These are phyloP conservation scores for Trametes cinnabarina DNA, from an alignment of 768 basidiomycete genomes.

Conservation along the genomic window DNA sequence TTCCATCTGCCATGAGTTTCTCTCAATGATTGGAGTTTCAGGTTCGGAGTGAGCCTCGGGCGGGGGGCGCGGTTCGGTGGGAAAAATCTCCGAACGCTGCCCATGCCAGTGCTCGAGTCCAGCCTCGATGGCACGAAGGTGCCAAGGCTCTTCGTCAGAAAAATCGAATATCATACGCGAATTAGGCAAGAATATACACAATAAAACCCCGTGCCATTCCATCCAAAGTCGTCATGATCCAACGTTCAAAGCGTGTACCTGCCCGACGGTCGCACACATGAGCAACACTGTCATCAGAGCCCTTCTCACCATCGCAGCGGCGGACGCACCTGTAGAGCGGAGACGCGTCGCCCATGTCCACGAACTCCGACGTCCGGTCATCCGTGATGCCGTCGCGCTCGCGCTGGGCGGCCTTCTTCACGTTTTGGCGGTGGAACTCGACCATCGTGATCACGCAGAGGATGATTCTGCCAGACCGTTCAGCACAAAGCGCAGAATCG, in stretches of 20 bases:
- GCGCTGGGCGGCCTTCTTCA: slow-evolving; percentile 34
- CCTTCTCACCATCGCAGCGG: neutral
- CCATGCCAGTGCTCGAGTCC: too few relatives aligned
- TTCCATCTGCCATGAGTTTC: too few relatives aligned
- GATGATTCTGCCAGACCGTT: slow-evolving; percentile 35
- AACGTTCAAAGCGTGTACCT: neutral
- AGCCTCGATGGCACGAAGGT: too few relatives aligned
- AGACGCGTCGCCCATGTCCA: slow-evolving; percentile 50
- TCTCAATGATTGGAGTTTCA: too few relatives aligned
- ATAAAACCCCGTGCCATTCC: too few relatives aligned
- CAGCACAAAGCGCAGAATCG: slow-evolving; percentile 22
- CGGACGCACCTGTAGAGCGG: slow-evolving; percentile 50
- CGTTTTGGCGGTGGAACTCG: slow-evolving; percentile 47
- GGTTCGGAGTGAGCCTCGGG: too few relatives aligned
- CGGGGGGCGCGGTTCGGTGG: too few relatives aligned
- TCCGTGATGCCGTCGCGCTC: slow-evolving; percentile 42
- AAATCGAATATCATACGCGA: too few relatives aligned
- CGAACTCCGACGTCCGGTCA: slow-evolving; percentile 40
- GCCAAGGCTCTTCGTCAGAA: too few relatives aligned
- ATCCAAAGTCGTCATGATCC: neutral
- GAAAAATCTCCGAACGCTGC: too few relatives aligned
- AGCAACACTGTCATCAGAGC: too few relatives aligned
- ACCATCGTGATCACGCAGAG: slow-evolving; percentile 45
- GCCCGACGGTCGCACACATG: neutral
- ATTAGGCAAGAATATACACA: too few relatives aligned